Evolutionary conservation across 2,329 filamentous ascomycete species (phyloP).

Genomic region (Mollisia scopiformis): DNA sequence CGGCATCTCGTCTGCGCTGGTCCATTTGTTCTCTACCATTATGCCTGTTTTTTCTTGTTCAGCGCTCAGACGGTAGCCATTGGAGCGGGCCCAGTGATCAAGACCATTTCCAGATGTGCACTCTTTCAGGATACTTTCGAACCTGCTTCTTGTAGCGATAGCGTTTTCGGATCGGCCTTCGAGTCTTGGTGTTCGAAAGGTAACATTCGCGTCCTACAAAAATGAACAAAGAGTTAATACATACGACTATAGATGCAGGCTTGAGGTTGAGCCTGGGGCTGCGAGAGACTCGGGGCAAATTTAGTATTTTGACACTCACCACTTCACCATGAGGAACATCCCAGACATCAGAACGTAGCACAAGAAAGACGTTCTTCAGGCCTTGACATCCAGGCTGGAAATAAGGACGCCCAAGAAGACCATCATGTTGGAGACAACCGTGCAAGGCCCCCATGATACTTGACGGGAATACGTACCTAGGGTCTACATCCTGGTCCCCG

Average conservation of each 20-base stretch:
- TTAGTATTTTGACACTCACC: not conserved
- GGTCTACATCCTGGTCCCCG: not conserved
- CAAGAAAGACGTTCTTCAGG: not conserved
- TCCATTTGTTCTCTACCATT: not conserved
- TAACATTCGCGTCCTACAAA: not conserved
- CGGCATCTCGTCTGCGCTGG: not conserved
- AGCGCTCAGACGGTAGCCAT: not conserved
- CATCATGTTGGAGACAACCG: not conserved
- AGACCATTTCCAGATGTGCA: not conserved
- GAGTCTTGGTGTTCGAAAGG: not conserved
- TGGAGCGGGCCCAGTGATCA: not conserved
- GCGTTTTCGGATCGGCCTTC: not conserved
- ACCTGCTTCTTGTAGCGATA: not conserved
- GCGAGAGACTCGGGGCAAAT: too few species aligned
- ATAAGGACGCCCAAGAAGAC: not conserved
- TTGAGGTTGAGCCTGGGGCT: not conserved
- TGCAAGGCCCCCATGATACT: not conserved
- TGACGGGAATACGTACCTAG: not conserved
- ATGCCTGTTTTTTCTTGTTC: too few species aligned
- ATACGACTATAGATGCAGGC: too few species aligned
- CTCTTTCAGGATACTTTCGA: not conserved
- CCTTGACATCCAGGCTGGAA: not conserved
- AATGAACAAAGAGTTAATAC: too few species aligned
- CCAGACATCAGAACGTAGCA: not conserved
- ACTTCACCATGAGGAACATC: not conserved